A percentile compares a stretch with the other conserved stretches of the same genome.
phyloP scores from a whole-genome alignment of 1,284 basidiomycete species.

The Leucoagaricus sp. region DNA sequence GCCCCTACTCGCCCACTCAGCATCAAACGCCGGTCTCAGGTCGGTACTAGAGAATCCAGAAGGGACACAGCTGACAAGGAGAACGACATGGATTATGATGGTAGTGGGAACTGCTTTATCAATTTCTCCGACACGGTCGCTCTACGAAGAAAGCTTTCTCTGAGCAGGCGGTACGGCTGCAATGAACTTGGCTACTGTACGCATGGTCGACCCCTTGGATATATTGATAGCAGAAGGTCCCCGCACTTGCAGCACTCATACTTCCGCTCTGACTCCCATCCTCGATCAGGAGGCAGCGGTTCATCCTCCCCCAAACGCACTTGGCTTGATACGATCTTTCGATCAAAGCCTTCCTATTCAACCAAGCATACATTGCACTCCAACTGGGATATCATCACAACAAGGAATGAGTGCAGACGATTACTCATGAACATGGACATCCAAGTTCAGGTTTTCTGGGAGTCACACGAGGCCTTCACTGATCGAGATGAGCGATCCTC shows the following conservation, averaged over 20 bases:
- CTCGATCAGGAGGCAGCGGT: slow-evolving; percentile 18
- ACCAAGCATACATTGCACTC: slow-evolving; percentile 59
- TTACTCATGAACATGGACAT: slow-evolving; percentile 76
- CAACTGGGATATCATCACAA: slow-evolving; percentile 64
- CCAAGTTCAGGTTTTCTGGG: slow-evolving; percentile 37
- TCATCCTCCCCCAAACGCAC: slow-evolving; percentile 59
- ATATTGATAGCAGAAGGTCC: slow-evolving; percentile 1
- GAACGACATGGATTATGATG: slow-evolving; percentile 22
- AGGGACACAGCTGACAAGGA: slow-evolving; percentile 33
- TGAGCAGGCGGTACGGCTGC: neutral
- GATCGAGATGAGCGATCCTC: slow-evolving; percentile 63
- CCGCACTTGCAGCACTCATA: neutral
- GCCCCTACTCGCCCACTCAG: slow-evolving; percentile 27
- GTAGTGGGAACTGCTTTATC: slow-evolving; percentile 6
- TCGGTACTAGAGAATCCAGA: slow-evolving; percentile 15
- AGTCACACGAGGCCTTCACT: slow-evolving; percentile 25
- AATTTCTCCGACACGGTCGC: neutral
- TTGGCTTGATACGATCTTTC: slow-evolving; percentile 92
- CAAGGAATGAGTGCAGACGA: slow-evolving; percentile 72
- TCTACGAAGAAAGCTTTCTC: slow-evolving; percentile 7
- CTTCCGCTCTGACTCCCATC: slow-evolving; percentile 42
- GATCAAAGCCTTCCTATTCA: slow-evolving; percentile 70
- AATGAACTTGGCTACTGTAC: slow-evolving; percentile 5
- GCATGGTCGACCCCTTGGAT: slow-evolving; percentile 1
- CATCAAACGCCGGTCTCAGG: slow-evolving; percentile 30